Percentiles rank a stretch among this genome's conserved stretches.
phyloP scores from a whole-genome alignment of 129 eudicot species.

The Flaveria linearis region DNA sequence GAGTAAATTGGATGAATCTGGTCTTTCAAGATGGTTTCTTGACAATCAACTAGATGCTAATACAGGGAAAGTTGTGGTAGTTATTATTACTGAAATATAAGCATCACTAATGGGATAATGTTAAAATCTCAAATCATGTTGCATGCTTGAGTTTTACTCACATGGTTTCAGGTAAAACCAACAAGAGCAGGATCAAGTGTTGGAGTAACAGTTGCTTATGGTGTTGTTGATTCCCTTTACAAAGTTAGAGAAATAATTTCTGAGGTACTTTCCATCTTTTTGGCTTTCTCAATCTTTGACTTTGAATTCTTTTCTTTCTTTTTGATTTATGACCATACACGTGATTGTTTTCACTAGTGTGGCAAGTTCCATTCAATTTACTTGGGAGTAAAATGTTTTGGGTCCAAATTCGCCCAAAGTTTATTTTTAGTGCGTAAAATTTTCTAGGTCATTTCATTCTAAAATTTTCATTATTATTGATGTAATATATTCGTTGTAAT shows the following conservation, averaged over 20 bases:
- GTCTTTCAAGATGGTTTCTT: slow-evolving; percentile 65
- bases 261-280: slow-evolving; percentile 49
- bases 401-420: neutral
- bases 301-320: slow-evolving; percentile 8
- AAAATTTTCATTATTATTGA: neutral
- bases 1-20: slow-evolving; percentile 50
- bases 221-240: slow-evolving; percentile 64
- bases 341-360: slow-evolving; percentile 2
- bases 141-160: slow-evolving; percentile 17
- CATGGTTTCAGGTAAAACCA: slow-evolving; percentile 75
- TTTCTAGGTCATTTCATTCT: neutral
- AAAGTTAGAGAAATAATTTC: slow-evolving; percentile 66
- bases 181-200: slow-evolving; percentile 96
- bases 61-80: slow-evolving; percentile 91
- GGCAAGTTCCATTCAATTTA: neutral
- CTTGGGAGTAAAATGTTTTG: neutral
- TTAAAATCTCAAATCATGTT: slow-evolving; percentile 16
- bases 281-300: neutral
- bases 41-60: slow-evolving; percentile 58
- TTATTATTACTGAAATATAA: slow-evolving; percentile 10
- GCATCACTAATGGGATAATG: neutral
- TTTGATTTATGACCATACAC: neutral
- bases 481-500: neutral
- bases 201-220: slow-evolving; percentile 94
- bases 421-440: neutral